These are phyloP conservation scores for Melastoma malabathricum DNA, from an alignment of 345 rosid genomes.

Conservation along the genomic window DNA sequence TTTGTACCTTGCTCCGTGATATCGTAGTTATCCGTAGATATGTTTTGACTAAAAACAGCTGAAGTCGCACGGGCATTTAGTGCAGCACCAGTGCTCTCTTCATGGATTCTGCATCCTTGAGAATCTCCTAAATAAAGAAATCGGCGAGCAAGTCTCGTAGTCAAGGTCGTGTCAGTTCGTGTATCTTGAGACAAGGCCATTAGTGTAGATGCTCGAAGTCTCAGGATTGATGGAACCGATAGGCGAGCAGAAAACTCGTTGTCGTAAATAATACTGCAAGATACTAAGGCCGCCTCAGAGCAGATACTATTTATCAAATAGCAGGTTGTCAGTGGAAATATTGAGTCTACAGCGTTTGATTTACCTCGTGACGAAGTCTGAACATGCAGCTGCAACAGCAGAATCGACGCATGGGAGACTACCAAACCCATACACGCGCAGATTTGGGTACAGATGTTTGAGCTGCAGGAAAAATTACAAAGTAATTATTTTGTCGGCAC, in stretches of 20 bases:
- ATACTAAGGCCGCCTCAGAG: slow-evolving; percentile 15
- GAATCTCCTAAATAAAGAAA: slow-evolving; percentile 37
- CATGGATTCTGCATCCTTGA: slow-evolving; percentile 9
- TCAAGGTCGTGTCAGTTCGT: slow-evolving; percentile 43
- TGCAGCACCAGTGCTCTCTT: slow-evolving; percentile 6
- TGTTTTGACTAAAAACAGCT: slow-evolving; percentile 9
- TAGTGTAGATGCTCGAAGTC: slow-evolving; percentile 74
- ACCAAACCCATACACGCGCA: slow-evolving; percentile 70
- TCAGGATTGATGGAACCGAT: slow-evolving; percentile 59
- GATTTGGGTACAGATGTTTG: slow-evolving; percentile 38
- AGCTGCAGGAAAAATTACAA: slow-evolving; percentile 24
- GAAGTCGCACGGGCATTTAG: slow-evolving; percentile 7
- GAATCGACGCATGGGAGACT: slow-evolving; percentile 82
- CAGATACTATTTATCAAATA: background rate
- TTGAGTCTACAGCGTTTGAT: background rate
- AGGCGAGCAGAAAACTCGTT: slow-evolving; percentile 86
- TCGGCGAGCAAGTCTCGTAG: slow-evolving; percentile 58
- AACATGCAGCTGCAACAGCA: slow-evolving; percentile 62
- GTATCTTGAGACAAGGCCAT: slow-evolving; percentile 60
- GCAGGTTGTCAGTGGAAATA: slow-evolving; percentile 1
- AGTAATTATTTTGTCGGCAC: too few species aligned
- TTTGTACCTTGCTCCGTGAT: slow-evolving; percentile 15
- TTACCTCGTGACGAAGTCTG: slow-evolving; percentile 76
- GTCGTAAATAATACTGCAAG: slow-evolving; percentile 69
- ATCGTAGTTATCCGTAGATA: slow-evolving; percentile 10